phyloP scores from a whole-genome alignment of 805 yeast species.

The Starmerella khaoyaiensis region DNA sequence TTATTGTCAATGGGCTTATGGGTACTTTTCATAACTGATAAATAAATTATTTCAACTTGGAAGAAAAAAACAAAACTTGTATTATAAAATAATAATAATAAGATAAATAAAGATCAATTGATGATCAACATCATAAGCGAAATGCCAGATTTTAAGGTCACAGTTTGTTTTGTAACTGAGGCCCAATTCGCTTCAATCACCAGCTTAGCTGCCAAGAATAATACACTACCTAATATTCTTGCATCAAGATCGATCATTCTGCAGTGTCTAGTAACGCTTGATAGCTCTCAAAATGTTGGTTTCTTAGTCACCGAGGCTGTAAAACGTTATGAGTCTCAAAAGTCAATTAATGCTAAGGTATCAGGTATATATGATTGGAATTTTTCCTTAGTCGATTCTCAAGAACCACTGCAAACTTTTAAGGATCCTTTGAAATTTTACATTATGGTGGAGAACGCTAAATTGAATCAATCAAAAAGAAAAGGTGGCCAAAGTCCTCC shows the following conservation, averaged over 20 bases:
- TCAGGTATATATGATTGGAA: conserved; percentile 6
- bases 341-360: neutral
- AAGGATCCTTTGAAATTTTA: conserved; percentile 2
- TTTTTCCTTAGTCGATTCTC: conserved; percentile 8
- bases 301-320: conserved; percentile 4
- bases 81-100: too few relatives aligned
- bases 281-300: neutral
- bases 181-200: neutral
- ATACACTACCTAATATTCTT: neutral
- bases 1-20: too few relatives aligned
- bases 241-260: neutral
- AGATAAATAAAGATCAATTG: too few relatives aligned
- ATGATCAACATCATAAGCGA: too few relatives aligned
- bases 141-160: conserved; percentile 1
- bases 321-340: conserved; percentile 2
- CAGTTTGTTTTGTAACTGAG: conserved; percentile 5
- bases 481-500: conserved; percentile 1
- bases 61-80: neutral
- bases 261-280: conserved; percentile 1
- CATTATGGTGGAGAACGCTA: conserved; percentile 5
- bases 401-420: conserved; percentile 2
- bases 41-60: too few relatives aligned
- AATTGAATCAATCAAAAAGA: neutral
- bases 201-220: neutral
- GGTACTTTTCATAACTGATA: too few relatives aligned